A percentile compares a stretch with the other conserved stretches of the same genome.
phyloP scores from a whole-genome alignment of 768 basidiomycete genomes.

The Collybia sp. region DNA sequence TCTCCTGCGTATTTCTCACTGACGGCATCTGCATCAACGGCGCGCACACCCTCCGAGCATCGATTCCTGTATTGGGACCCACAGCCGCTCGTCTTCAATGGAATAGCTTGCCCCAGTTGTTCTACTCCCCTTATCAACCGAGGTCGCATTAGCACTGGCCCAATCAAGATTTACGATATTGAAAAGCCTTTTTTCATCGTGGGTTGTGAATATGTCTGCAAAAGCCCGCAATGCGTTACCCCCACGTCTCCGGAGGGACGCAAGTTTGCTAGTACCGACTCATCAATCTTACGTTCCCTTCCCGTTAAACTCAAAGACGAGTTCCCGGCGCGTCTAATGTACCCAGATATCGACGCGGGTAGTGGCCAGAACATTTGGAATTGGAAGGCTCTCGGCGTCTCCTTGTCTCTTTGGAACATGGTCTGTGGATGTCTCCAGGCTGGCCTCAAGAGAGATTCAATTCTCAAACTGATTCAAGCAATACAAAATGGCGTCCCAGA shows the following conservation, averaged over 20 bases:
- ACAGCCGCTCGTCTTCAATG: constrained; percentile 77
- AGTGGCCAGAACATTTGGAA: constrained; percentile 63
- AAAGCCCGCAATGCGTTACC: constrained; percentile 40
- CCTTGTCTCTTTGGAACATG: constrained; percentile 68
- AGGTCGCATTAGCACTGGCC: constrained; percentile 70
- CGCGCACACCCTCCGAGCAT: constrained; percentile 68
- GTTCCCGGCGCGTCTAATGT: constrained; percentile 62
- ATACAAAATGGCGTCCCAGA: constrained; percentile 53
- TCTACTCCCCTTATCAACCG: constrained; percentile 54
- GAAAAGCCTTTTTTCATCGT: constrained; percentile 80
- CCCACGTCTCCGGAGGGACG: constrained; percentile 47
- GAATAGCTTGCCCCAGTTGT: constrained; percentile 71
- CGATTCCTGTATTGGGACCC: constrained; percentile 89
- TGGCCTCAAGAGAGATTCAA: constrained; percentile 58
- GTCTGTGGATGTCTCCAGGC: constrained; percentile 53
- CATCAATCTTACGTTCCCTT: constrained; percentile 64
- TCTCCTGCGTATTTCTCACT: constrained; percentile 75
- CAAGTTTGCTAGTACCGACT: constrained; percentile 68
- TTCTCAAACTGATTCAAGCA: constrained; percentile 51
- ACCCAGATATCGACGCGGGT: constrained; percentile 54
- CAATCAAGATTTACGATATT: constrained; percentile 76
- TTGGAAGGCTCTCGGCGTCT: constrained; percentile 75
- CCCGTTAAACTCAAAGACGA: constrained; percentile 68
- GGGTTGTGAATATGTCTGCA: constrained; percentile 77
- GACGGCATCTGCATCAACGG: constrained; percentile 65